Conservation (phyloP, 2,329 filamentous ascomycete genomes). For the Cercospora sp. region DNA sequence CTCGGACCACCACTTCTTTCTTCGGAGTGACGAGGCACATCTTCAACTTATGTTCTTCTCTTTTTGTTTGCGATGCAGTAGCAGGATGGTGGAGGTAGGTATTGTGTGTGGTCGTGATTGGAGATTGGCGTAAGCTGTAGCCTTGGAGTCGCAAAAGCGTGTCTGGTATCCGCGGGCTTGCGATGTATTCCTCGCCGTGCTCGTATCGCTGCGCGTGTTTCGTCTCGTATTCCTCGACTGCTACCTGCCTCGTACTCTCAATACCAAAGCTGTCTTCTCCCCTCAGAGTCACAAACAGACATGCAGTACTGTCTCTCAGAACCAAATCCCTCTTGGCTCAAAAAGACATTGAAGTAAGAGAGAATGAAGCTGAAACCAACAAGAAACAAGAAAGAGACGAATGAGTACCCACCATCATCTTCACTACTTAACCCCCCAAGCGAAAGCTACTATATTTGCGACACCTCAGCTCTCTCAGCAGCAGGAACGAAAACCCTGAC, state of each 20-base stretch:
- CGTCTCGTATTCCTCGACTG: neutral
- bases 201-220: neutral
- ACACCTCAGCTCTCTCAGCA: neutral
- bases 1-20: slow-evolving; percentile 25
- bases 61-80: neutral
- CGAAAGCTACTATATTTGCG: neutral
- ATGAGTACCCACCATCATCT: neutral
- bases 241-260: neutral
- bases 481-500: neutral
- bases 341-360: too few species aligned
- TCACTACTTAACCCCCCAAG: neutral
- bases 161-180: neutral
- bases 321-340: too few species aligned
- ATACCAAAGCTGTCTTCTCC: neutral
- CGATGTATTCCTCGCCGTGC: neutral
- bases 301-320: too few species aligned
- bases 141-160: neutral
- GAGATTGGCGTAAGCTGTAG: neutral
- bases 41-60: neutral
- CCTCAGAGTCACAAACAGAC: neutral
- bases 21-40: slow-evolving; percentile 38
- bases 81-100: neutral
- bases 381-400: neutral
- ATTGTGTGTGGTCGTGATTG: neutral
- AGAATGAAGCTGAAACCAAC: too few species aligned